Evolutionary conservation across 1,139 yeast genomes (phyloP), one percentile per base, ranked within the genome.

Genomic region (Yamadazyma epiphylla): DNA sequence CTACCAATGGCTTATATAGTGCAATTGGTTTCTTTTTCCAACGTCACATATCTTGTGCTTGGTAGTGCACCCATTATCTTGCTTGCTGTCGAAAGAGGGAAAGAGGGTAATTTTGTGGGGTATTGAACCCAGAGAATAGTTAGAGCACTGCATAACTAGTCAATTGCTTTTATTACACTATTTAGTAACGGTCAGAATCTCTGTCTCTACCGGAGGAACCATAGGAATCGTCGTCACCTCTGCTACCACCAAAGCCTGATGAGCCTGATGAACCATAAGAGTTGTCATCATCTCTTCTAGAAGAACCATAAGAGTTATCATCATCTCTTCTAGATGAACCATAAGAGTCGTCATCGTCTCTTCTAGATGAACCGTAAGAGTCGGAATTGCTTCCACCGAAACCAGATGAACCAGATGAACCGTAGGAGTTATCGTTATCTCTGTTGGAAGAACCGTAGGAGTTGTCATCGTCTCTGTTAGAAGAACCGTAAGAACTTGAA

Each of bases 301-400:
- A 16, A 5, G 29, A 36, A 23, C 57, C 55, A 33, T 46, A 49
- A 12, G 55, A 47, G 17, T 8, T 7, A 12, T 26, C 28, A 20
- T 14, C 32, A 20, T 31, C 33, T 19, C 38, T 36, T 21, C 39
- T 37, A 24, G 46, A 41, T 15, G 51, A 45, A 21, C 51, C 49
- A 32, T 46, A 49, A 13, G 51, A 42, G 27, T 48, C 46, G 30
- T 49, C 48, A 25, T 32, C 34, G 19, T 48, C 47, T 28, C 39
- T 39, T 5, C 41, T 35, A 36, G 30, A 26, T 10, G 26, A 27
- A 8, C 27, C 30, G 15, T 27, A n/a, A 15, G 25, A 20, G 14
- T 19, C 23, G 12, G 22, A 20, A n/a, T n/a, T n/a, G n/a, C n/a
- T n/a, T n/a, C n/a, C n/a, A 27, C 43, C 45, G 26, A 45, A 45